Percentiles rank a stretch among this genome's conserved stretches.
Conservation (phyloP, 225 moss, liverwort and hornwort species). For the Pseudoscleropodium purum region DNA sequence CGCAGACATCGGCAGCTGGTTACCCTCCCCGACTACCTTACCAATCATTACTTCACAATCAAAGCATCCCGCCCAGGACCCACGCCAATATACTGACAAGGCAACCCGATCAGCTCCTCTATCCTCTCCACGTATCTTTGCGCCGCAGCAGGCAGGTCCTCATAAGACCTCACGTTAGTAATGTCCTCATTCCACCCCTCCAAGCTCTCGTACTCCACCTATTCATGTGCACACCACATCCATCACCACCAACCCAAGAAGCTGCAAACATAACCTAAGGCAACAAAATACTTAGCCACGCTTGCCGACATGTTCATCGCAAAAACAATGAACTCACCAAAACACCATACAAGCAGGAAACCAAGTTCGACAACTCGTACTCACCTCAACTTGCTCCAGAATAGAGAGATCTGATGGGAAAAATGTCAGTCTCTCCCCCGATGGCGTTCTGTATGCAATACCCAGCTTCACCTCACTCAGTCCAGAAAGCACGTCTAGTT, state of each 20-base stretch:
- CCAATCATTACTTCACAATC: conserved; percentile 54
- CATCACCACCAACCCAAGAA: not conserved
- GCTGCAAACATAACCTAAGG: not conserved
- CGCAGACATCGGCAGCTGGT: not conserved
- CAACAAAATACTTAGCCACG: not conserved
- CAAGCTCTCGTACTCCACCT: conserved; percentile 86
- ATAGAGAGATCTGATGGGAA: conserved; percentile 78
- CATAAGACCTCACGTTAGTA: conserved; percentile 56
- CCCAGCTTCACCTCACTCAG: conserved; percentile 66
- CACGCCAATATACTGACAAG: conserved; percentile 77
- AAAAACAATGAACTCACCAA: not conserved
- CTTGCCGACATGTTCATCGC: not conserved
- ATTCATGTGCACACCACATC: not conserved
- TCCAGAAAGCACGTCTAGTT: conserved; percentile 87
- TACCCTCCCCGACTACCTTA: not conserved
- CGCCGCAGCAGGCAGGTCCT: conserved; percentile 73
- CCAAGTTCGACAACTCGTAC: not conserved
- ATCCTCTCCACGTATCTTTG: conserved; percentile 85
- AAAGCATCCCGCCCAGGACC: conserved; percentile 94
- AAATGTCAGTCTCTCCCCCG: conserved; percentile 43
- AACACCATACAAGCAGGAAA: not conserved
- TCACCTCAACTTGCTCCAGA: conserved; percentile 81
- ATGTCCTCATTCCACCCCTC: conserved; percentile 85
- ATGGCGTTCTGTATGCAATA: conserved; percentile 47
- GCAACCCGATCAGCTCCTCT: conserved; percentile 33